Conservation (phyloP, 2,329 filamentous ascomycete species). For the Triangularia verruculosa region DNA sequence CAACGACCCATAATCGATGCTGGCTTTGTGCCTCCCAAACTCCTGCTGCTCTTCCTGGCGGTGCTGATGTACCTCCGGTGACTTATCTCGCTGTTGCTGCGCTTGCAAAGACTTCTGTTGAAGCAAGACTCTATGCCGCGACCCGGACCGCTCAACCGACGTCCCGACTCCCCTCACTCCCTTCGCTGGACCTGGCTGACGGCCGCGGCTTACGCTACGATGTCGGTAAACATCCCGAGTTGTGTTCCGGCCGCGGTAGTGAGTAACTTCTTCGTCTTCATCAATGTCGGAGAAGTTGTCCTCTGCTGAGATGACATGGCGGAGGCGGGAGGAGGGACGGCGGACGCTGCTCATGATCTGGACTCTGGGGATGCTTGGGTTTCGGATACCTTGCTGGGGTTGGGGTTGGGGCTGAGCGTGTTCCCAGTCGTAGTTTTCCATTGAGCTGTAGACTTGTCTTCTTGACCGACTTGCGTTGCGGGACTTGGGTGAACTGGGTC, state of each 20-base stretch:
- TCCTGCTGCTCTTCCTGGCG: neutral
- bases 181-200: neutral
- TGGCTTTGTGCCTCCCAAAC: neutral
- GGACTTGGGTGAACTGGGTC: slow-evolving; percentile 24
- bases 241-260: neutral
- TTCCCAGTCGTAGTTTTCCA: neutral
- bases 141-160: neutral
- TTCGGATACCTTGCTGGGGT: neutral
- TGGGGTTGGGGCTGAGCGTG: neutral
- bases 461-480: slow-evolving; percentile 17
- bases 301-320: slow-evolving; percentile 7
- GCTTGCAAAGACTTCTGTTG: neutral
- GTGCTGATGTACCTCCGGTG: neutral
- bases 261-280: neutral
- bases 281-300: neutral
- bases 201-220: neutral
- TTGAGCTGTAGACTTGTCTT: neutral
- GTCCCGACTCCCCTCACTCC: neutral
- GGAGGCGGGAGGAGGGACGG: slow-evolving; percentile 3
- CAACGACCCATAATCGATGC: neutral
- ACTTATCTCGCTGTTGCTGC: neutral
- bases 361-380: neutral
- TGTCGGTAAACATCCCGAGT: neutral
- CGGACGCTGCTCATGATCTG: neutral
- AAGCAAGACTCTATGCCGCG: neutral